These are phyloP conservation scores for Craspedostauros australis DNA, from an alignment of 108 stramenopile genomes.

Conservation along the genomic window DNA sequence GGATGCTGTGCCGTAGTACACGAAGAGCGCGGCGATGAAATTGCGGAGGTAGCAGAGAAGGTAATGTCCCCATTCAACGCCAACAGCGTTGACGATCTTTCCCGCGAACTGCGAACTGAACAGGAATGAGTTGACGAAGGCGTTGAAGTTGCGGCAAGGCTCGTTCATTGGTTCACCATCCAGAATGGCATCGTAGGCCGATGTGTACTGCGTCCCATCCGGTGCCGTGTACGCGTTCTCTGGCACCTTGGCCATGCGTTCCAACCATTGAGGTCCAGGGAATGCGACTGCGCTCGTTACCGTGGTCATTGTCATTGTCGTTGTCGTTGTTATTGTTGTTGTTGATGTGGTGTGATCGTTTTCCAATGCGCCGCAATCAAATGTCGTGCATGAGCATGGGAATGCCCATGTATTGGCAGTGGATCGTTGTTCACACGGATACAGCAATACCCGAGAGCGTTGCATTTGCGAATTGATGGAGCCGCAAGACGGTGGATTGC, in stretches of 20 bases:
- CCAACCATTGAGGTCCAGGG: constrained; percentile 42
- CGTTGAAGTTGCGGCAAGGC: constrained; percentile 60
- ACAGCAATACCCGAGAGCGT: too few species aligned
- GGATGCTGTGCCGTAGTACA: constrained; percentile 58
- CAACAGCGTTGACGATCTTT: constrained; percentile 15
- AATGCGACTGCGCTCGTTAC: constrained; percentile 59
- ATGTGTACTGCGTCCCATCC: constrained; percentile 27
- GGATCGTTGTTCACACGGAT: too few species aligned
- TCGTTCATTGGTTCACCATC: constrained; percentile 30
- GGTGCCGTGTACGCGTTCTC: constrained; percentile 12
- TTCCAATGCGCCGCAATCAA: too few species aligned
- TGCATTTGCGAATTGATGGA: too few species aligned
- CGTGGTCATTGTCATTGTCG: too few species aligned
- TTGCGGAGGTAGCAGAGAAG: constrained; percentile 62
- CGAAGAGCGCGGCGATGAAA: constrained; percentile 44
- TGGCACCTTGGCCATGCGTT: constrained; percentile 28
- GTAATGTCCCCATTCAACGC: constrained; percentile 40
- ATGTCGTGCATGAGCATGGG: too few species aligned
- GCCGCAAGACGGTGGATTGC: too few species aligned
- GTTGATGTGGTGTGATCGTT: too few species aligned
- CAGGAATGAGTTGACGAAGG: constrained; percentile 53
- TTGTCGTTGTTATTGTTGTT: too few species aligned
- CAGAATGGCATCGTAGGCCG: constrained; percentile 47
- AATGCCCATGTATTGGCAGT: too few species aligned
- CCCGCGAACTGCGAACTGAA: constrained; percentile 21